Conservation (phyloP, 2,329 filamentous ascomycete genomes). For the Fusarium humuli region DNA sequence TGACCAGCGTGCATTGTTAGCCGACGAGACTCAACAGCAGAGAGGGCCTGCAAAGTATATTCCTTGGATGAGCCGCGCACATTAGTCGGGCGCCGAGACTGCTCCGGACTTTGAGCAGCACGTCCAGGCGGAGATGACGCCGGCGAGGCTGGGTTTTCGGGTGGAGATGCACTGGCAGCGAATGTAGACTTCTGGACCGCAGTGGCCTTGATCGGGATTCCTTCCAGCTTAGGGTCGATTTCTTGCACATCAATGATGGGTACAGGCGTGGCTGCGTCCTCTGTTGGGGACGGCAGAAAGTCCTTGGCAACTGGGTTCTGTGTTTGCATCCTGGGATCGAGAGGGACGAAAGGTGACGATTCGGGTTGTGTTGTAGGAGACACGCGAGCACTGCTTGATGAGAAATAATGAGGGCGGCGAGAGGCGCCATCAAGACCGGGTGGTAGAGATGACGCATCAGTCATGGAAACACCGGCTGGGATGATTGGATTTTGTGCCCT, state of each 20-base stretch:
- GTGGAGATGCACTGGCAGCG: constrained; percentile 49
- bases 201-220: constrained; percentile 66
- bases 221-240: constrained; percentile 70
- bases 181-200: constrained; percentile 66
- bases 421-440: constrained; percentile 52
- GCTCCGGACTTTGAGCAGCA: constrained; percentile 31
- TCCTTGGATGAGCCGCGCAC: constrained; percentile 52
- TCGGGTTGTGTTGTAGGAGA: constrained; percentile 53
- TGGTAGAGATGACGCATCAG: constrained; percentile 47
- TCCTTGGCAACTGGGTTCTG: constrained; percentile 51
- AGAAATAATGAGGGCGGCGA: constrained; percentile 51
- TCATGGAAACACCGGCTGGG: constrained; percentile 34
- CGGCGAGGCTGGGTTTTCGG: constrained; percentile 48
- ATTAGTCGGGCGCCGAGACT: constrained; percentile 14
- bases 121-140: constrained; percentile 46
- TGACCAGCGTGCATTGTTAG: constrained; percentile 73
- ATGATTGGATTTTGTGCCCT: constrained; percentile 32
- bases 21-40: constrained; percentile 61
- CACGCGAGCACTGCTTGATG: constrained; percentile 47
- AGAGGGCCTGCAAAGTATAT: constrained; percentile 59
- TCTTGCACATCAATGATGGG: constrained; percentile 68
- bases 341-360: constrained; percentile 53
- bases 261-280: constrained; percentile 50
- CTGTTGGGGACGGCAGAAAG: constrained; percentile 51
- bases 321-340: constrained; percentile 60